Conservation (phyloP, 805 yeast species). For the Ogataea dorogensis region DNA sequence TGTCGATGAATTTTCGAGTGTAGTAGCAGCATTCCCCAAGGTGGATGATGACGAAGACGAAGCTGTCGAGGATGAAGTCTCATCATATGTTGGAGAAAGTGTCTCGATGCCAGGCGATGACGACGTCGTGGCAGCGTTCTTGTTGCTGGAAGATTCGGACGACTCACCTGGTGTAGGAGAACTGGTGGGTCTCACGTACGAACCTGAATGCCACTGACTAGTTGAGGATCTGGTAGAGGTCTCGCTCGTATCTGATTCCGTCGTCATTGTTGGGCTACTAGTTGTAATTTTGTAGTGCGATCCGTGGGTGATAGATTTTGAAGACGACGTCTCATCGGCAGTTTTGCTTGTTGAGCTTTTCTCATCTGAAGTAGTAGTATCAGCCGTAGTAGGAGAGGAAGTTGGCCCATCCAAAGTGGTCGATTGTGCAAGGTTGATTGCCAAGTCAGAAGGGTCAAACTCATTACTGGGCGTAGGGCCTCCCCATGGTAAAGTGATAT, state of each 20-base stretch:
- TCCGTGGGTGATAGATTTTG: too few species aligned
- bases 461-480: too few species aligned
- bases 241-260: background rate
- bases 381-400: conserved; percentile 3
- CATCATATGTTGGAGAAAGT: too few species aligned
- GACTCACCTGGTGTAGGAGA: background rate
- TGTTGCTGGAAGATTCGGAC: background rate
- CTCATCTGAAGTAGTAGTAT: conserved; percentile 1
- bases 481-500: background rate
- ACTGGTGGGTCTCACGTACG: background rate
- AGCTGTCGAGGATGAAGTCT: too few species aligned
- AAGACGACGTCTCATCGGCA: too few species aligned
- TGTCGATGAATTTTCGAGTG: conserved; percentile 11
- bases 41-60: conserved; percentile 1
- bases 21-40: conserved; percentile 15
- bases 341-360: too few species aligned
- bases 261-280: background rate
- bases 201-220: too few species aligned
- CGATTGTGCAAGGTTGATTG: too few species aligned
- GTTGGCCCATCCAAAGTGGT: background rate
- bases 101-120: too few species aligned
- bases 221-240: too few species aligned
- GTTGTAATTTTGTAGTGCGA: background rate
- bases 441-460: too few species aligned
- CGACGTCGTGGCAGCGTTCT: conserved; percentile 2